Conservation (phyloP, 2,329 filamentous ascomycete species). For the Fusarium scirpi region DNA sequence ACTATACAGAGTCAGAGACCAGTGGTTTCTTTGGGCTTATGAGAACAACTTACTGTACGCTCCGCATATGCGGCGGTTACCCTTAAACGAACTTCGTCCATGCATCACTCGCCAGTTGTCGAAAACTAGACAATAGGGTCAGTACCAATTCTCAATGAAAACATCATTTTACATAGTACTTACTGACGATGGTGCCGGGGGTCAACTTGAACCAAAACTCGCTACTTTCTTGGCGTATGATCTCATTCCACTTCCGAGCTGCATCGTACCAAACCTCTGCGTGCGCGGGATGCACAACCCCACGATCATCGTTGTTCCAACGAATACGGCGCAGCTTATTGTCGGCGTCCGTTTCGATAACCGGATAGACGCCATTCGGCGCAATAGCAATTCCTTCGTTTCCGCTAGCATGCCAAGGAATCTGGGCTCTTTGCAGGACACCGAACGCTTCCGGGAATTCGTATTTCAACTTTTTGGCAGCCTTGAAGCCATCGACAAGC, state of each 20-base stretch:
- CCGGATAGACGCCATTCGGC: slow-evolving; percentile 76
- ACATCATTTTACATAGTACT: slow-evolving; percentile 49
- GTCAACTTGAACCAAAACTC: slow-evolving; percentile 85
- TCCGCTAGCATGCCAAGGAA: slow-evolving; percentile 89
- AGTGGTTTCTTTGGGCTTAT: background rate
- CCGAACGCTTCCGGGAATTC: slow-evolving; percentile 69
- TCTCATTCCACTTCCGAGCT: slow-evolving; percentile 77
- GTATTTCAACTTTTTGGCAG: slow-evolving; percentile 69
- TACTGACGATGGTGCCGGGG: slow-evolving; percentile 82
- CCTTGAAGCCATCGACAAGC: slow-evolving; percentile 87
- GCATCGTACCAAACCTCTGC: slow-evolving; percentile 80
- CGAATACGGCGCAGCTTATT: slow-evolving; percentile 70
- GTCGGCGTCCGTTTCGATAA: slow-evolving; percentile 70
- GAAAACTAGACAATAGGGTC: slow-evolving; percentile 72
- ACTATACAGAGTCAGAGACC: slow-evolving; percentile 59
- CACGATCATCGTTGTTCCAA: slow-evolving; percentile 95
- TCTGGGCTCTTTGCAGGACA: slow-evolving; percentile 64
- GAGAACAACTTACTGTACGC: slow-evolving; percentile 78
- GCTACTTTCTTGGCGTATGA: slow-evolving; percentile 73
- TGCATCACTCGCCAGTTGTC: slow-evolving; percentile 97
- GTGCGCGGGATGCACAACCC: slow-evolving; percentile 61
- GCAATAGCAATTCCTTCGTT: slow-evolving; percentile 86
- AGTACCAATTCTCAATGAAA: slow-evolving; percentile 13
- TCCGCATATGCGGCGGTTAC: slow-evolving; percentile 88
- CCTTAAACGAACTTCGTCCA: slow-evolving; percentile 84